Conservation (phyloP, 352 stramenopile genomes). For the Phytophthora rubi region DNA sequence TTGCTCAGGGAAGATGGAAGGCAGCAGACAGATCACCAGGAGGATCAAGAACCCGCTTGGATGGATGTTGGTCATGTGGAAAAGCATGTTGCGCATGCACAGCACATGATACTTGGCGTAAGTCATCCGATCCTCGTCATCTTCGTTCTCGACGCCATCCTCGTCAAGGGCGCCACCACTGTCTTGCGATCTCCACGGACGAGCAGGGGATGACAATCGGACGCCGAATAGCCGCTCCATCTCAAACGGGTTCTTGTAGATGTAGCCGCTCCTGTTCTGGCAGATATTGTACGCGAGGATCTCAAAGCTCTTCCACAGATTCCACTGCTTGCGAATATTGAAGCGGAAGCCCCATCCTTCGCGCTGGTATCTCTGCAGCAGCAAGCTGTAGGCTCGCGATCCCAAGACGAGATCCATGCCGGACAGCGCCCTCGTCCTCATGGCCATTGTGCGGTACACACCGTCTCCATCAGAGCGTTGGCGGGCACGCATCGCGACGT, state of each 20-base stretch:
- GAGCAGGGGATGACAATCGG: conserved; percentile 16
- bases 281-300: conserved; percentile 91
- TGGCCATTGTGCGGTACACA: conserved; percentile 31
- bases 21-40: conserved; percentile 71
- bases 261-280: conserved; percentile 84
- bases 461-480: conserved; percentile 19
- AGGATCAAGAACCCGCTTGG: conserved; percentile 83
- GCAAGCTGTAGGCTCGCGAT: conserved; percentile 71
- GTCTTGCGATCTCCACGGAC: conserved; percentile 10
- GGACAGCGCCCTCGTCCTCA: conserved; percentile 52
- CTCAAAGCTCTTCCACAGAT: conserved; percentile 89
- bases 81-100: conserved; percentile 87
- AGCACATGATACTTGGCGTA: conserved; percentile 82
- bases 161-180: neutral
- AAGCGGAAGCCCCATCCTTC: conserved; percentile 85
- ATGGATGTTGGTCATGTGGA: conserved; percentile 83
- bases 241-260: conserved; percentile 89
- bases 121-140: conserved; percentile 48
- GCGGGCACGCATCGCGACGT: conserved; percentile 23
- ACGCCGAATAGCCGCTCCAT: conserved; percentile 86
- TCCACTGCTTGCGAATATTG: conserved; percentile 84
- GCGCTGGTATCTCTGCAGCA: conserved; percentile 78
- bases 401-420: conserved; percentile 83
- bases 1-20: conserved; percentile 62
- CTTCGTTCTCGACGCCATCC: conserved; percentile 22